Evolutionary conservation across 108 stramenopile species (phyloP), one percentile per base, ranked within the genome.

Genomic region (Nannochloropsis granulata): DNA sequence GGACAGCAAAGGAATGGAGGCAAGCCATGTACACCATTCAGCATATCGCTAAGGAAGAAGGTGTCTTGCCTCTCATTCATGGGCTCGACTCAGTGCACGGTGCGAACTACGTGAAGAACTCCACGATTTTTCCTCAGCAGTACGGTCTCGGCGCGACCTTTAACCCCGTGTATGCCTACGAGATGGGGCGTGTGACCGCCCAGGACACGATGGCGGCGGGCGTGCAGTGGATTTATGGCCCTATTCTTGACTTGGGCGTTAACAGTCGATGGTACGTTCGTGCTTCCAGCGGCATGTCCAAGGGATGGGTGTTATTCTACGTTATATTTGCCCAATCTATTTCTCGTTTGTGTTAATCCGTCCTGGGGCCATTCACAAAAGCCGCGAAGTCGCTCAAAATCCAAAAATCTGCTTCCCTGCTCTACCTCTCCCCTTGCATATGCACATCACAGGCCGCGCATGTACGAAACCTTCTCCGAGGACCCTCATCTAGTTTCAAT

Each of bases 391-490:
- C 34, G 34, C 34, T 34, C 34, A 34, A 34, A 34, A 3, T 34
- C 34, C 34, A 34, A 34, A 34, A 34, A 34, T 34, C n/a, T n/a
- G n/a, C n/a, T n/a, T n/a, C n/a, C n/a, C n/a, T n/a, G n/a, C n/a
- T n/a, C n/a, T n/a, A n/a, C n/a, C n/a, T n/a, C n/a, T 34, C 34
- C 2, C 5, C 34, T 34, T 34, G 1, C 34, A 34, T 5, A 34
- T 34, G 34, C 34, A 34, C 34, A 5, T 5, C 34, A 34, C 34
- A 34, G 34, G 34, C 83, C 90, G 13, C 89, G 94, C 12, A 90
- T 94, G 21, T 94, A 92, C 88, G 95, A 95, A 86, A 94, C 94
- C 13, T 95, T 94, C 90, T 94, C 94, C 56, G 95, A 95, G 84
- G 94, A 95, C 89, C 94, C 94, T 0, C 21, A 86, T 12, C 13